Evolutionary conservation across 1,284 basidiomycete genomes (phyloP), one percentile per base, ranked within the genome.

Genomic region (Malassezia slooffiae): DNA sequence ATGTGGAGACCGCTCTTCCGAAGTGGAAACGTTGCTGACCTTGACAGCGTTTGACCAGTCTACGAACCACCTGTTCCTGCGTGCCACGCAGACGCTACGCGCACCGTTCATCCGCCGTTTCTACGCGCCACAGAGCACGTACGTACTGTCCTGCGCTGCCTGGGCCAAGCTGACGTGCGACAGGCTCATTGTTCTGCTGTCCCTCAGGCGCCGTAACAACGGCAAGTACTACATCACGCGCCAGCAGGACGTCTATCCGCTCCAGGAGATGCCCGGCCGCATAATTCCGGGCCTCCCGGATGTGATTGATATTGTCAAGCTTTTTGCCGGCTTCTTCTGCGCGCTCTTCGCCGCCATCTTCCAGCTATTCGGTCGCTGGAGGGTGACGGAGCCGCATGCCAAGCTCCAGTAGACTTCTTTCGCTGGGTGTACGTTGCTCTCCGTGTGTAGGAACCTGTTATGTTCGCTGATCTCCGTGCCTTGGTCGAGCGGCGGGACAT

Each of bases 171-270:
- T 15, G 13, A n/a, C n/a, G n/a, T 41, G 39, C 36, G 29, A 36
- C 16, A 16, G 33, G 5, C 55, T 69, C 32, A 24, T 69, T 13
- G 58, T 67, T 20, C 47, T 52, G 1, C 50, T 69, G 5, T 48
- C 52, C 28, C 57, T 67, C 2, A 55, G 58, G 32, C 49, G 57
- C 1, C 58, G 60, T 8, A 54, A 52, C 16, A 64, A 69, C 31
- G 59, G 57, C 13, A 58, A 58, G 40, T 60, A 60, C 46, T 69
- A 69, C 52, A 31, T 69, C 41, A 52, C 60, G 46, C 46, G 57
- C 13, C 66, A 69, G 36, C 43, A 62, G 31, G 66, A 69, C 38
- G 43, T 57, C 11, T 69, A 69, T 27, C 10, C 35, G 10, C 12
- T 43, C 5, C 46, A 48, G 41, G 40, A 48, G 15, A 12, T 38